Conservation (phyloP, 352 stramenopile genomes). For the Phytophthora ramorum region DNA sequence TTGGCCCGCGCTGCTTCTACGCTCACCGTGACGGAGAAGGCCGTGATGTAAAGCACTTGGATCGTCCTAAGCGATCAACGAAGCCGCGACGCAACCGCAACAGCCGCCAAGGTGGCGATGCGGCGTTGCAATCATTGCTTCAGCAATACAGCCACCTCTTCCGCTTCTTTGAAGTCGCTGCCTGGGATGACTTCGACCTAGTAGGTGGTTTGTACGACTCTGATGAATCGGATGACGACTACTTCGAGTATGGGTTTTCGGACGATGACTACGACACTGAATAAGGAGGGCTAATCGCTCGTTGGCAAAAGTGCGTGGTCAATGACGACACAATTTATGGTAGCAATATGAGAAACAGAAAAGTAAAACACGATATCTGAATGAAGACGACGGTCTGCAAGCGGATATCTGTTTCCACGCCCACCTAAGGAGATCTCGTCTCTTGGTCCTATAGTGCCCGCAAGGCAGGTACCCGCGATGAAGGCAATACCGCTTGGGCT, state of each 20-base stretch:
- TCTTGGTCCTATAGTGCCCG: too few relatives aligned
- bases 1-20: slow-evolving; percentile 81
- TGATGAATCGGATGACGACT: slow-evolving; percentile 38
- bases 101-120: slow-evolving; percentile 24
- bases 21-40: slow-evolving; percentile 67
- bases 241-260: slow-evolving; percentile 31
- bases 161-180: slow-evolving; percentile 67
- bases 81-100: slow-evolving; percentile 35
- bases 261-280: slow-evolving; percentile 42
- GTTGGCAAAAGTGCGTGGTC: slow-evolving; percentile 1
- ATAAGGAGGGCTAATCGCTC: slow-evolving; percentile 5
- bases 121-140: slow-evolving; percentile 54
- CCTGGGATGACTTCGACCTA: slow-evolving; percentile 57
- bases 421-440: too few relatives aligned
- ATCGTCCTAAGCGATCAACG: slow-evolving; percentile 50
- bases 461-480: too few relatives aligned
- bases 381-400: not conserved
- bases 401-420: not conserved
- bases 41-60: slow-evolving; percentile 71
- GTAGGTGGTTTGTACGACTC: slow-evolving; percentile 32
- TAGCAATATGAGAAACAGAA: slow-evolving; percentile 11
- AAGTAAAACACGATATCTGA: slow-evolving; percentile 6
- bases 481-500: too few relatives aligned
- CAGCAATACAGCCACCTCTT: slow-evolving; percentile 73
- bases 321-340: slow-evolving; percentile 23